Conservation (phyloP, 2,329 filamentous ascomycete genomes). For the Monilinia vaccinii-corymbosi region DNA sequence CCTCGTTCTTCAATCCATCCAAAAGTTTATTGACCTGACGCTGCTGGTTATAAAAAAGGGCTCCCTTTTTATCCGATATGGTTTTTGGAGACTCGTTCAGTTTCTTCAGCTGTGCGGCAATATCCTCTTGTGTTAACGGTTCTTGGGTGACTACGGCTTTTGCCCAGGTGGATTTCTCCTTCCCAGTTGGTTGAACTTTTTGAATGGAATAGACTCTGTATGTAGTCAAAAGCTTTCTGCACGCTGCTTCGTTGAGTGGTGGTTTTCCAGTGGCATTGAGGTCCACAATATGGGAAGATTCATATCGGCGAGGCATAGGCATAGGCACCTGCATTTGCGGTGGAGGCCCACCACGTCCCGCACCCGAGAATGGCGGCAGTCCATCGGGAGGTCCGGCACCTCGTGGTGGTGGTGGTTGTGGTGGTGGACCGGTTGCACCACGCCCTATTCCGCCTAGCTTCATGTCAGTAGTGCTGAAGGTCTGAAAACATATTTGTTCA, state of each 20-base stretch:
- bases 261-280: background rate
- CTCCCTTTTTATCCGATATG: conserved; percentile 24
- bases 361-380: background rate
- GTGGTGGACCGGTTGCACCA: background rate
- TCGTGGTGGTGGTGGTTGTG: background rate
- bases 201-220: conserved; percentile 22
- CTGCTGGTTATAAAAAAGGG: conserved; percentile 22
- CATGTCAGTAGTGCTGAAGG: background rate
- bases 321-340: conserved; percentile 4
- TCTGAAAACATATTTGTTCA: too few relatives aligned
- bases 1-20: conserved; percentile 20
- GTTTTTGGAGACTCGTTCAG: conserved; percentile 19
- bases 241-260: conserved; percentile 3
- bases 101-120: conserved; percentile 23
- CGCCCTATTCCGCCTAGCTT: background rate
- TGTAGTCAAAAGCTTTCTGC: conserved; percentile 6
- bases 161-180: conserved; percentile 25
- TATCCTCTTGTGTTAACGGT: conserved; percentile 22
- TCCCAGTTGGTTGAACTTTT: conserved; percentile 18
- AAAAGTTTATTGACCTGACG: conserved; percentile 24
- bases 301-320: conserved; percentile 1
- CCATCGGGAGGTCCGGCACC: background rate
- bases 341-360: background rate
- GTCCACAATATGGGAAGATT: conserved; percentile 2
- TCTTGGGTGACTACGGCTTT: conserved; percentile 22